Evolutionary conservation across 768 basidiomycete genomes (phyloP).

Genomic region (Amanita rubescens): DNA sequence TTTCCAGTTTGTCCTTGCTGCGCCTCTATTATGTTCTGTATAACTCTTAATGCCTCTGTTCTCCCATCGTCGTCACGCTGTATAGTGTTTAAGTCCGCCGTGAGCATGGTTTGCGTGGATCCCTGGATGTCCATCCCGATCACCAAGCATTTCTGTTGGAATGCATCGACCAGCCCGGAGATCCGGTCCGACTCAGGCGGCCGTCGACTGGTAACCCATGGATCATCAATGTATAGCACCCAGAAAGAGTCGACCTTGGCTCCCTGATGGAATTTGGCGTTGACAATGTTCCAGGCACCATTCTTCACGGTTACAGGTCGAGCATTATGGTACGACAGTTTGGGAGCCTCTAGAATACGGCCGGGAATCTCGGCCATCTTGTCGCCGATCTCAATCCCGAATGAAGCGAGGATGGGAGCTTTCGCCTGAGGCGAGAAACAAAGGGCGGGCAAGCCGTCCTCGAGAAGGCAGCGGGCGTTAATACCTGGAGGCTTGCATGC

Average conservation of each 20-base stretch:
- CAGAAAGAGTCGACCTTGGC: slow-evolving; percentile 52
- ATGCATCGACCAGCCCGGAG: slow-evolving; percentile 38
- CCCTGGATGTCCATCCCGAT: slow-evolving; percentile 52
- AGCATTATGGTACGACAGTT: slow-evolving; percentile 46
- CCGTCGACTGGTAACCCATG: slow-evolving; percentile 15
- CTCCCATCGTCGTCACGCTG: slow-evolving; percentile 27
- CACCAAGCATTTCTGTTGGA: slow-evolving; percentile 43
- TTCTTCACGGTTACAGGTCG: slow-evolving; percentile 38
- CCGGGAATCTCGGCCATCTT: slow-evolving; percentile 61
- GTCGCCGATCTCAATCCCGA: slow-evolving; percentile 47
- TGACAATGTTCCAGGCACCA: slow-evolving; percentile 72
- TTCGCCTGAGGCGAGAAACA: slow-evolving; percentile 24
- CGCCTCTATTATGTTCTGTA: slow-evolving; percentile 20
- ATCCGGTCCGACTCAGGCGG: slow-evolving; percentile 40
- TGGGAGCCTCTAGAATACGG: slow-evolving; percentile 56
- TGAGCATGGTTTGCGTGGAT: slow-evolving; percentile 29
- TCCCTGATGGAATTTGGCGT: slow-evolving; percentile 58
- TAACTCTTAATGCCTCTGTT: slow-evolving; percentile 23
- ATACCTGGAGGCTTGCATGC: slow-evolving; percentile 57
- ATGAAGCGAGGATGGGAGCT: slow-evolving; percentile 34
- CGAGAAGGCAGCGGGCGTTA: neutral
- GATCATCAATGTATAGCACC: slow-evolving; percentile 58
- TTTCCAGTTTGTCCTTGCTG: slow-evolving; percentile 23
- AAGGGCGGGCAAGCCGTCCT: neutral
- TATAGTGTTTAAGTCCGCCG: slow-evolving; percentile 20